These are phyloP conservation scores for Cladobotryum protrusum DNA, from an alignment of 2,329 filamentous ascomycete species.

Conservation along the genomic window DNA sequence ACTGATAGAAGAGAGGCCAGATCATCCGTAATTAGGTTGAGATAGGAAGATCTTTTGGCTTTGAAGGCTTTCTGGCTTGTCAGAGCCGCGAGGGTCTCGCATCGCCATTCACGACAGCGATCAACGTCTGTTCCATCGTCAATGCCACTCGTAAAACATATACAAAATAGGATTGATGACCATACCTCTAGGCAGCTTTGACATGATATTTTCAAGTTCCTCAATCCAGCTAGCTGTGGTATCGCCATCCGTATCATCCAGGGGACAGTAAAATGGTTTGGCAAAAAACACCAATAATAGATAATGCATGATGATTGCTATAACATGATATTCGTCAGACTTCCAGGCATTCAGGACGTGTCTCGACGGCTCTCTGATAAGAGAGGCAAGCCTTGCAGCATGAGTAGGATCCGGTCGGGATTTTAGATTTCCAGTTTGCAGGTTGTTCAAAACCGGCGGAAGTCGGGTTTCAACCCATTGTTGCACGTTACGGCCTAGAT, in stretches of 20 bases:
- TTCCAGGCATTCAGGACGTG: constrained; percentile 24
- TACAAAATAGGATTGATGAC: neutral
- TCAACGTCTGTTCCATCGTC: constrained; percentile 21
- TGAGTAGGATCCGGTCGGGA: constrained; percentile 19
- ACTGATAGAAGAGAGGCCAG: constrained; percentile 26
- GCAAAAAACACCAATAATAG: constrained; percentile 29
- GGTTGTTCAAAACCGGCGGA: constrained; percentile 24
- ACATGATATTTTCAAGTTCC: constrained; percentile 27
- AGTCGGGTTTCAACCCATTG: constrained; percentile 32
- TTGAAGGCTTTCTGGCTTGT: constrained; percentile 27
- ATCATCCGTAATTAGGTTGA: constrained; percentile 27
- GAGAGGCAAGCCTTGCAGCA: constrained; percentile 25
- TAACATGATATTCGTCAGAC: constrained; percentile 31
- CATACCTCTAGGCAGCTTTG: constrained; percentile 28
- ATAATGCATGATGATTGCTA: constrained; percentile 32
- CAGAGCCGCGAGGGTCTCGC: constrained; percentile 30
- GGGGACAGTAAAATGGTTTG: constrained; percentile 31
- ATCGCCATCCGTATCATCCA: constrained; percentile 26
- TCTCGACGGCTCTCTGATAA: constrained; percentile 31
- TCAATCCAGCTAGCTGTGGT: constrained; percentile 28
- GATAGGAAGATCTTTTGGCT: constrained; percentile 21
- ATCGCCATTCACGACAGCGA: constrained; percentile 32
- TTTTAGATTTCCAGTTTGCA: constrained; percentile 22
- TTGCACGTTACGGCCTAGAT: constrained; percentile 27
- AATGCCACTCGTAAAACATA: constrained; percentile 6